phyloP scores from a whole-genome alignment of 2,329 filamentous ascomycete genomes.

The Fusarium udum region DNA sequence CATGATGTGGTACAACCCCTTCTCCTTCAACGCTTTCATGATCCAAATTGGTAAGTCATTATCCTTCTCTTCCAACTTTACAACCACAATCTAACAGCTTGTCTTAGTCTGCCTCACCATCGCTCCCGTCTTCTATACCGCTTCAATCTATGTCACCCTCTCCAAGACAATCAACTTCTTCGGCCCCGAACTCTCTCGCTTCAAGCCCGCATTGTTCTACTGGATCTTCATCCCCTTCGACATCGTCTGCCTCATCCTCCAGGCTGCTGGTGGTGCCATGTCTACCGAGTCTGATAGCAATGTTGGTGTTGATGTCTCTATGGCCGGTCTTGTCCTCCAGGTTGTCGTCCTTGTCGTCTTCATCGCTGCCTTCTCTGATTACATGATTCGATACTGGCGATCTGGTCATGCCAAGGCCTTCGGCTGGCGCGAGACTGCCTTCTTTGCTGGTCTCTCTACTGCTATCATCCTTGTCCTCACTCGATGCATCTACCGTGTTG shows the following conservation, averaged over 20 bases:
- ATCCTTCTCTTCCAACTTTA: too few species aligned
- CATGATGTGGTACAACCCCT: slow-evolving; percentile 66
- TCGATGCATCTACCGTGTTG: slow-evolving; percentile 71
- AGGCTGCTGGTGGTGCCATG: slow-evolving; percentile 66
- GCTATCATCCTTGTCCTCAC: slow-evolving; percentile 69
- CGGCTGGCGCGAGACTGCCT: slow-evolving; percentile 50
- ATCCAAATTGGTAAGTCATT: slow-evolving; percentile 66
- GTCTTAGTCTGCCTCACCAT: slow-evolving; percentile 63
- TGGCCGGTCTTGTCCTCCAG: slow-evolving; percentile 67
- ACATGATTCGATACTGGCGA: slow-evolving; percentile 56
- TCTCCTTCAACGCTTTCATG: slow-evolving; percentile 67
- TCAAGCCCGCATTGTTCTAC: slow-evolving; percentile 55
- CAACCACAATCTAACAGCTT: neutral
- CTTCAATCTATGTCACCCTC: slow-evolving; percentile 73
- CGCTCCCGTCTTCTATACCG: slow-evolving; percentile 60
- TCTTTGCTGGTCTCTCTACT: slow-evolving; percentile 62
- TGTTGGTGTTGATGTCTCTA: slow-evolving; percentile 51
- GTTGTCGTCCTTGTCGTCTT: slow-evolving; percentile 65
- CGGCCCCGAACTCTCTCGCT: slow-evolving; percentile 53
- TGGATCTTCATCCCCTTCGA: slow-evolving; percentile 66
- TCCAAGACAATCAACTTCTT: slow-evolving; percentile 54
- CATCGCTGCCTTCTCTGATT: slow-evolving; percentile 58
- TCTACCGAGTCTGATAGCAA: slow-evolving; percentile 51
- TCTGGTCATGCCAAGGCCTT: slow-evolving; percentile 40
- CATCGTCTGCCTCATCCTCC: slow-evolving; percentile 64